These are phyloP conservation scores for Beauveria brongniartii DNA, from an alignment of 2,329 filamentous ascomycete genomes.

Conservation along the genomic window DNA sequence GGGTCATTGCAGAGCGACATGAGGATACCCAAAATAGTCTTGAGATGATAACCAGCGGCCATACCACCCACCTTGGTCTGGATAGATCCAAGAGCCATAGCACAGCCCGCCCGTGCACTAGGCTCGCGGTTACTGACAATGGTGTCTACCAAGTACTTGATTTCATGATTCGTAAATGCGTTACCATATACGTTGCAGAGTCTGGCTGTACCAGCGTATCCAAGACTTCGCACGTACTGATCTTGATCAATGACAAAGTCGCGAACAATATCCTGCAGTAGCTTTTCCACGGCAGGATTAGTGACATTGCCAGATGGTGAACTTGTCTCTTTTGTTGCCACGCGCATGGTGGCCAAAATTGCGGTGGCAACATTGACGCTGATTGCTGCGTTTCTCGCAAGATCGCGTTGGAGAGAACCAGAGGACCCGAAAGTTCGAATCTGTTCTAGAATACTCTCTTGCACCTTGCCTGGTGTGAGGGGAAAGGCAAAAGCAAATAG, in stretches of 20 bases:
- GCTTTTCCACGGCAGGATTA: slow-evolving; percentile 67
- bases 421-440: slow-evolving; percentile 84
- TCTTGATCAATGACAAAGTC: slow-evolving; percentile 76
- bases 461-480: slow-evolving; percentile 80
- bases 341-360: slow-evolving; percentile 70
- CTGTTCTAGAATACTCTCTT: slow-evolving; percentile 93
- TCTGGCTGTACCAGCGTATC: slow-evolving; percentile 76
- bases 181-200: slow-evolving; percentile 82
- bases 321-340: slow-evolving; percentile 72
- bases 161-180: slow-evolving; percentile 77
- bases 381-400: slow-evolving; percentile 82
- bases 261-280: slow-evolving; percentile 67
- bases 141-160: slow-evolving; percentile 86
- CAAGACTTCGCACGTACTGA: slow-evolving; percentile 75
- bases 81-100: slow-evolving; percentile 85
- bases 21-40: slow-evolving; percentile 95
- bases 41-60: slow-evolving; percentile 92
- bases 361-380: slow-evolving; percentile 83
- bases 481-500: slow-evolving; percentile 89
- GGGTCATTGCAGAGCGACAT: slow-evolving; percentile 96
- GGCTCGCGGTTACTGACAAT: slow-evolving; percentile 93
- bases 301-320: slow-evolving; percentile 66
- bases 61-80: slow-evolving; percentile 95
- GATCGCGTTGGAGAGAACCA: slow-evolving; percentile 71
- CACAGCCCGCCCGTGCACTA: slow-evolving; percentile 86